These are phyloP conservation scores for Phytopythium ostracodes DNA, from an alignment of 352 stramenopile species.

Conservation along the genomic window DNA sequence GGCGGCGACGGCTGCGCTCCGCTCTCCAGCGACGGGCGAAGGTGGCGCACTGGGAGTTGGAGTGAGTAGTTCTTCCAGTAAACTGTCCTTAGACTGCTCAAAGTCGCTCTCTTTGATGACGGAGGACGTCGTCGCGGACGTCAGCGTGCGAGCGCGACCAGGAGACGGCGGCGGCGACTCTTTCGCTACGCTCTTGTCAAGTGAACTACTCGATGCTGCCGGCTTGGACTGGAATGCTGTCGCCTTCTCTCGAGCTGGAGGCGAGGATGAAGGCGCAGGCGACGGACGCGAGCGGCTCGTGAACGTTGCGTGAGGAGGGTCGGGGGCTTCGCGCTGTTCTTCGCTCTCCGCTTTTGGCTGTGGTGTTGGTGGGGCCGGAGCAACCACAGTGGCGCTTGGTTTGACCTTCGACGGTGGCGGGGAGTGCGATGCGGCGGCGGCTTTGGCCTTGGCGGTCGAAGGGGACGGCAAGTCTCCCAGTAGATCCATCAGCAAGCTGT, in stretches of 20 bases:
- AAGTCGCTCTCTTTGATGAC: slow-evolving; percentile 55
- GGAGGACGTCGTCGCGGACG: slow-evolving; percentile 28
- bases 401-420: neutral
- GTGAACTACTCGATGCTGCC: neutral
- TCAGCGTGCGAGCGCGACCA: slow-evolving; percentile 35
- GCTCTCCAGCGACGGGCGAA: slow-evolving; percentile 6
- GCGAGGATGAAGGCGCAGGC: slow-evolving; percentile 7
- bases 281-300: neutral
- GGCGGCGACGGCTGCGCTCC: neutral
- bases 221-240: neutral
- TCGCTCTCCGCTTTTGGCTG: neutral
- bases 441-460: slow-evolving; percentile 16
- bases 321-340: slow-evolving; percentile 9
- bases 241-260: slow-evolving; percentile 6
- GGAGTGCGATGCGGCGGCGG: neutral
- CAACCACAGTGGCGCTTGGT: slow-evolving; percentile 5
- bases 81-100: slow-evolving; percentile 64
- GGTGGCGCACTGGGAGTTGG: slow-evolving; percentile 19
- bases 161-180: slow-evolving; percentile 15
- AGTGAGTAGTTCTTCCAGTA: slow-evolving; percentile 52
- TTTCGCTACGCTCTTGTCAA: neutral
- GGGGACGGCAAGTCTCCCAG: slow-evolving; percentile 30
- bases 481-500: slow-evolving; percentile 55
- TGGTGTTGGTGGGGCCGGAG: slow-evolving; percentile 8
- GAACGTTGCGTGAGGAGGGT: neutral